Evolutionary conservation across 148 eudicot genomes (phyloP), one percentile per base, ranked within the genome.

Genomic region (Spergularia marina): DNA sequence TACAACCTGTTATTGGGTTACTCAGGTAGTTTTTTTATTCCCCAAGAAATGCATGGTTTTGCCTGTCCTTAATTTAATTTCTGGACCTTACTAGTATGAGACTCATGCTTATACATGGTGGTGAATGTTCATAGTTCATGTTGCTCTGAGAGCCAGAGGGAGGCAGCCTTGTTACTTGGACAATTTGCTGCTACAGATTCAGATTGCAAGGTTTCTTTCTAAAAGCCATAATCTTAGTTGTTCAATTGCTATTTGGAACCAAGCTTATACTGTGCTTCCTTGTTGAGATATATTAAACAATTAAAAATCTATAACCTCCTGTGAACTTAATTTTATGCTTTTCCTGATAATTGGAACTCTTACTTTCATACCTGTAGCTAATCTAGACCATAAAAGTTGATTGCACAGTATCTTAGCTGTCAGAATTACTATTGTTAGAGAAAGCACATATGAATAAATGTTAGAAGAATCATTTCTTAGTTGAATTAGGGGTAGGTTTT

Each of bases 171-270:
- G 81, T 81, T 94, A 53, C 91, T 94, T 76, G 98, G 98, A 72
- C 97, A 94, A 72, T 94, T 94, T 89, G 97, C 98, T 66, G 95
- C 95, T 40, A 82, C 97, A 34, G 98, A 94, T 82, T 88, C 98
- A 30, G 97, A 94, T 80, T 91, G 97, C 90, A 94, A 94, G 98
- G 98, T 94, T 53, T 54, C 59, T 82, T 49, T 71, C 61, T 60
- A 25, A 52, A 40, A 36, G 39, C 65, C 61, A 11, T 16, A 20
- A 36, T 63, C 53, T 34, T 51, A 20, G 12, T 58, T 21, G 5
- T 64, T 71, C 12, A 7, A n/a, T 40, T 53, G 16, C 23, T 53
- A 12, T 70, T 55, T 58, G 20, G 36, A 51, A 39, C 52, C 55
- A 17, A 74, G 34, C 20, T 9, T 76, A 21, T 23, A 40, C 17